phyloP scores from a whole-genome alignment of 495 filamentous ascomycete genomes.

The Mytilinidion resinicola region DNA sequence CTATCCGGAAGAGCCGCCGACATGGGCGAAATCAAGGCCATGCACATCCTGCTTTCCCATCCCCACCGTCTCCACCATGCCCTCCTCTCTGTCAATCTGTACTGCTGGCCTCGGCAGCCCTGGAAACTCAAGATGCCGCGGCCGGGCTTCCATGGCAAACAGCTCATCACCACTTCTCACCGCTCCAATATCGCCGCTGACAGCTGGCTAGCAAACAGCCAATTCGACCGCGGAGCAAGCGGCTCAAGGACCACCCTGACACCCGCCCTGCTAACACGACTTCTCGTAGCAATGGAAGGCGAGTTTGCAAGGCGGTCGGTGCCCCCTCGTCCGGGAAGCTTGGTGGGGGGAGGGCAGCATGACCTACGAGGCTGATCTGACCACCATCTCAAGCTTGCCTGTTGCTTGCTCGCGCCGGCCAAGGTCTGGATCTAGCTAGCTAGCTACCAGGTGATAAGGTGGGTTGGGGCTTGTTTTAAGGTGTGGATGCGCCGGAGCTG shows the following conservation, averaged over 20 bases:
- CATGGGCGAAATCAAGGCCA: constrained; percentile 18
- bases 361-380: constrained; percentile 17
- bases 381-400: constrained; percentile 10
- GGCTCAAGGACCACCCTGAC: no score
- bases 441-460: neutral
- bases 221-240: neutral
- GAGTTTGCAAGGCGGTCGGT: no score
- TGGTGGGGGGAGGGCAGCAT: constrained; percentile 5
- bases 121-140: neutral
- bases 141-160: constrained; percentile 10
- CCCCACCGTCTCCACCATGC: neutral
- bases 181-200: constrained; percentile 18
- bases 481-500: neutral
- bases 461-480: neutral
- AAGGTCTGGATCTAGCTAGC: constrained; percentile 3
- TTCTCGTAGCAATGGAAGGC: no score
- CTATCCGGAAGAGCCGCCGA: constrained; percentile 17
- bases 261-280: no score
- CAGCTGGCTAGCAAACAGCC: constrained; percentile 2
- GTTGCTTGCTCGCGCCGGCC: neutral
- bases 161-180: constrained; percentile 5
- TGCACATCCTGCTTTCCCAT: neutral
- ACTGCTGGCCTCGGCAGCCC: constrained; percentile 1
- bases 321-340: no score
- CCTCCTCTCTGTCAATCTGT: neutral